These are phyloP conservation scores for Arabidopsis lyrata DNA, from an alignment of 441 rosid species.

Conservation along the genomic window DNA sequence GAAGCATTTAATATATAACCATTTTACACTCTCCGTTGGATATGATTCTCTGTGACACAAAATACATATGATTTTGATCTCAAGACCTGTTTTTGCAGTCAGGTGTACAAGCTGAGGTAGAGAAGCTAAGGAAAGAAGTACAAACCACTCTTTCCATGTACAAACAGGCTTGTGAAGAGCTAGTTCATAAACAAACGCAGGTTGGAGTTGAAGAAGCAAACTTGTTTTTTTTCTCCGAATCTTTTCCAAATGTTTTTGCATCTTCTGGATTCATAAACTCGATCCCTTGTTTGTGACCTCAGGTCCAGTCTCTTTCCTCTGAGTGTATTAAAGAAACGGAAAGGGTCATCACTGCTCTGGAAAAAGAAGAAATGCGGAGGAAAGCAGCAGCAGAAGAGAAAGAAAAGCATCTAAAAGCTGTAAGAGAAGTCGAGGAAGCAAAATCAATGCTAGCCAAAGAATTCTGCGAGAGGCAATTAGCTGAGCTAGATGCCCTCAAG, in stretches of 20 bases:
- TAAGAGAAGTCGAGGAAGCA: conserved; percentile 74
- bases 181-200: conserved; percentile 76
- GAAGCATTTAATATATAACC: conserved; percentile 14
- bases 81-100: conserved; percentile 52
- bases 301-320: conserved; percentile 75
- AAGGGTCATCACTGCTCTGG: conserved; percentile 67
- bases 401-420: conserved; percentile 64
- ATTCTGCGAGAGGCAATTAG: conserved; percentile 68
- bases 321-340: conserved; percentile 71
- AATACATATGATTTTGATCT: conserved; percentile 26
- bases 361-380: conserved; percentile 70
- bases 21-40: background rate
- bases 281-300: conserved; percentile 32
- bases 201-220: conserved; percentile 45
- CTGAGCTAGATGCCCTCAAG: conserved; percentile 67
- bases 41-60: conserved; percentile 6
- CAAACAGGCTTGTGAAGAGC: conserved; percentile 74
- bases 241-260: background rate
- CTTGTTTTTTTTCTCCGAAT: background rate
- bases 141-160: conserved; percentile 70
- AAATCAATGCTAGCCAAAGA: conserved; percentile 69
- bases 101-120: conserved; percentile 64
- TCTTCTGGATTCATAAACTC: conserved; percentile 21
- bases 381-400: conserved; percentile 79
- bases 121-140: conserved; percentile 67